Evolutionary conservation across 257 asterid species (phyloP).

Genomic region (Cordia subcordata): DNA sequence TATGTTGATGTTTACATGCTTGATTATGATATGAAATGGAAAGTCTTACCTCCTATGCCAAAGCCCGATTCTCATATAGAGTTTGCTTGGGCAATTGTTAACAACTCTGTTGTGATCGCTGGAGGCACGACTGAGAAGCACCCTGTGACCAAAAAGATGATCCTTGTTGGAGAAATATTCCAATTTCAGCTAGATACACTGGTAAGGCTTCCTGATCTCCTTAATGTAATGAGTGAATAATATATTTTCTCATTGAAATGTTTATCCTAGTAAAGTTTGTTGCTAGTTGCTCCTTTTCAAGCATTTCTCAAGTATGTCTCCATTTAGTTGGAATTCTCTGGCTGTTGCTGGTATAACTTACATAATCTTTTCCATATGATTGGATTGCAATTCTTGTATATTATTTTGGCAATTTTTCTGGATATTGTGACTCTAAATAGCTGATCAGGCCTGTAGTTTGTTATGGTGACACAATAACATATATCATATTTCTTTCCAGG

Average conservation of each 20-base stretch:
- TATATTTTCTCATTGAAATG: background rate
- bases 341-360: background rate
- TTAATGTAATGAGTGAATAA: conserved; percentile 2
- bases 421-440: too few species aligned
- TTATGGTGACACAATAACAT: too few species aligned
- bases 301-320: background rate
- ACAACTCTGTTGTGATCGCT: conserved; percentile 59
- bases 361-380: too few species aligned
- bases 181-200: conserved; percentile 60
- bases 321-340: background rate
- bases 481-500: too few species aligned
- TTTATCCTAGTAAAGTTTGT: background rate
- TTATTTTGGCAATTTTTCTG: too few species aligned
- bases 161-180: conserved; percentile 76
- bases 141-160: conserved; percentile 82
- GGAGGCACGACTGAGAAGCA: conserved; percentile 98
- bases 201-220: conserved; percentile 32
- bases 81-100: conserved; percentile 84
- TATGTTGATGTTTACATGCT: conserved; percentile 87
- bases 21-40: conserved; percentile 83
- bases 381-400: too few species aligned
- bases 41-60: conserved; percentile 81
- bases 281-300: background rate
- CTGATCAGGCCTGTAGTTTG: too few species aligned
- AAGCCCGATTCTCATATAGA: conserved; percentile 95